A percentile compares a stretch with the other conserved stretches of the same genome.
Conservation (phyloP, 176 grass and related monocot genomes). For the Carex kokanica region DNA sequence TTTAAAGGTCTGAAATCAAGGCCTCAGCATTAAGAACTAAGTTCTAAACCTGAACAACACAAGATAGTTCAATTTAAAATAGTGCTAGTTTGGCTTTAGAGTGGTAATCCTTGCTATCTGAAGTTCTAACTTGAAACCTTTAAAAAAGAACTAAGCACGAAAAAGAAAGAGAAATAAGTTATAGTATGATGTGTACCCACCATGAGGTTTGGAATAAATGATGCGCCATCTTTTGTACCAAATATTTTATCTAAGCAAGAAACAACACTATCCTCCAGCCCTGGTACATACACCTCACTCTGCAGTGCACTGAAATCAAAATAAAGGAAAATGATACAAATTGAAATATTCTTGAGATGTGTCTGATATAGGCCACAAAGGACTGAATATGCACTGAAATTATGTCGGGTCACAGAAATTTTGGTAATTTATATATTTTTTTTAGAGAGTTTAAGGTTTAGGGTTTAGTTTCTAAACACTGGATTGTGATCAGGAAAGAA, state of each 20-base stretch:
- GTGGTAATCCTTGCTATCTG: not conserved
- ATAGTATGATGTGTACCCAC: conserved; percentile 32
- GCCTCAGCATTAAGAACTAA: not conserved
- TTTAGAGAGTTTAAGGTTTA: too few relatives aligned
- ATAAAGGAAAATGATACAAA: conserved; percentile 13
- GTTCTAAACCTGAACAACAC: not conserved
- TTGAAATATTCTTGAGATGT: not conserved
- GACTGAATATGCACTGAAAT: not conserved
- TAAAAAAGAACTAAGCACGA: not conserved
- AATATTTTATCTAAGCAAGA: conserved; percentile 88
- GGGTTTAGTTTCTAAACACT: not conserved
- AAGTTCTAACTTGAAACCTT: not conserved
- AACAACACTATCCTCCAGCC: conserved; percentile 47
- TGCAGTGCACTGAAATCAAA: conserved; percentile 54
- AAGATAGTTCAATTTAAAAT: not conserved
- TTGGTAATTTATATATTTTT: too few relatives aligned
- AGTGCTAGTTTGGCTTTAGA: not conserved
- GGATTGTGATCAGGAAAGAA: not conserved
- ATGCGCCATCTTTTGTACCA: conserved; percentile 68
- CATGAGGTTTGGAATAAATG: conserved; percentile 54
- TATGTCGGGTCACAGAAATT: too few relatives aligned
- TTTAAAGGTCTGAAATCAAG: not conserved
- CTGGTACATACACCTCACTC: conserved; percentile 47
- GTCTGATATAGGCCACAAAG: not conserved
- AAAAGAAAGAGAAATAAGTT: not conserved